Evolutionary conservation across 2,329 filamentous ascomycete species (phyloP).

Genomic region (Ceratocystis smalleyi): DNA sequence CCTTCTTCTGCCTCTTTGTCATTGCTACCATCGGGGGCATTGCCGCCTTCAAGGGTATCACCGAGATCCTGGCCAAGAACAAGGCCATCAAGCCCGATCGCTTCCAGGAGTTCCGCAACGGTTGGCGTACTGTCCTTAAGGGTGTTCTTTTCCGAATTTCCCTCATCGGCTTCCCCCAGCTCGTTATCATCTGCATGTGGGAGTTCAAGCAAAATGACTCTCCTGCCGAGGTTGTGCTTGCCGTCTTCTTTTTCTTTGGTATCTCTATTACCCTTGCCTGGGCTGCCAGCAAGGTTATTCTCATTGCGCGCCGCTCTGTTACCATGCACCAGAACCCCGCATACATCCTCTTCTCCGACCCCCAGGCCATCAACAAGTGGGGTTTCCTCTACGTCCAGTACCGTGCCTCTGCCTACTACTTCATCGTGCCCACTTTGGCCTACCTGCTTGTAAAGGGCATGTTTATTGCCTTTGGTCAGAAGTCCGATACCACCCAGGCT

Average conservation of each 20-base stretch:
- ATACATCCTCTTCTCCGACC: conserved; percentile 92
- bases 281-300: conserved; percentile 80
- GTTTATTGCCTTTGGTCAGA: conserved; percentile 72
- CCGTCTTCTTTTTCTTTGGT: conserved; percentile 75
- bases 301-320: conserved; percentile 75
- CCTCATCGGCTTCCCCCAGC: conserved; percentile 81
- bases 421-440: conserved; percentile 61
- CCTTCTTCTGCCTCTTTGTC: conserved; percentile 78
- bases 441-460: conserved; percentile 80
- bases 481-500: conserved; percentile 55
- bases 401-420: conserved; percentile 90
- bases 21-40: conserved; percentile 58
- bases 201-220: conserved; percentile 81
- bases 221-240: conserved; percentile 68
- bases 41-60: conserved; percentile 62
- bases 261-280: conserved; percentile 64
- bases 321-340: conserved; percentile 89
- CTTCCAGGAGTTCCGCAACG: conserved; percentile 85
- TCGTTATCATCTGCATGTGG: conserved; percentile 83
- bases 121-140: conserved; percentile 83
- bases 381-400: conserved; percentile 96
- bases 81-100: conserved; percentile 70
- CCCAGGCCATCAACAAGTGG: conserved; percentile 91
- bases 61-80: conserved; percentile 58
- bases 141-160: conserved; percentile 84